Percentiles rank a stretch among this genome's conserved stretches.
Evolutionary conservation across 2,329 filamentous ascomycete species (phyloP).

Genomic region (Lachnellula hyalina): DNA sequence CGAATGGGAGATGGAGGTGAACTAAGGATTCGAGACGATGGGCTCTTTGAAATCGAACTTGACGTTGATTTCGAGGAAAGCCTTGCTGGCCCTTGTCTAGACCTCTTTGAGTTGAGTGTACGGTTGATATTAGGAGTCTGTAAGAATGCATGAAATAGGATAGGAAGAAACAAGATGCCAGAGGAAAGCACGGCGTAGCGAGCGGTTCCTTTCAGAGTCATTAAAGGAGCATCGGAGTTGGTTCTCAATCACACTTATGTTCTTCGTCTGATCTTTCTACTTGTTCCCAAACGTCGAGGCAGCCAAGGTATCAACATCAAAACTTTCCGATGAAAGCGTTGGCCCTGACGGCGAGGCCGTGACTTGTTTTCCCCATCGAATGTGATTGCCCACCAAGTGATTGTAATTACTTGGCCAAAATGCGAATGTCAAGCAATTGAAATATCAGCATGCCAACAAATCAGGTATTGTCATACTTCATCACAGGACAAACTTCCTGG

Average conservation of each 20-base stretch:
- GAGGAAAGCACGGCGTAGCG: not conserved
- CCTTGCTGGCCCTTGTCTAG: not conserved
- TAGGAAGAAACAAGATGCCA: not conserved
- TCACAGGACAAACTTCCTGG: not conserved
- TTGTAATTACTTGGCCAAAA: not conserved
- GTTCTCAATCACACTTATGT: not conserved
- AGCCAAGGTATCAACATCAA: not conserved
- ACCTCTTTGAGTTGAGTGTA: not conserved
- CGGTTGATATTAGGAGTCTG: not conserved
- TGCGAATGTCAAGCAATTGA: not conserved
- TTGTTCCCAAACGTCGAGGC: conserved; percentile 4
- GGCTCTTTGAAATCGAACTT: not conserved
- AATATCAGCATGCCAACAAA: not conserved
- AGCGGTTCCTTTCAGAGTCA: not conserved
- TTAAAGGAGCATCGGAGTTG: conserved; percentile 1
- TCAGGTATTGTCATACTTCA: not conserved
- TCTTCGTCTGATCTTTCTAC: conserved; percentile 3
- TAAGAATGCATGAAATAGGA: conserved; percentile 1
- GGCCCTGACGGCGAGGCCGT: not conserved
- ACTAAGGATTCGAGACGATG: not conserved
- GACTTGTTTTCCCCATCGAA: not conserved
- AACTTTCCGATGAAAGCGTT: not conserved
- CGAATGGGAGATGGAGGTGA: not conserved
- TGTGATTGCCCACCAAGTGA: conserved; percentile 5
- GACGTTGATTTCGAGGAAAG: not conserved